These are phyloP conservation scores for Phytophthora brassicae DNA, from an alignment of 352 stramenopile genomes.

Conservation along the genomic window DNA sequence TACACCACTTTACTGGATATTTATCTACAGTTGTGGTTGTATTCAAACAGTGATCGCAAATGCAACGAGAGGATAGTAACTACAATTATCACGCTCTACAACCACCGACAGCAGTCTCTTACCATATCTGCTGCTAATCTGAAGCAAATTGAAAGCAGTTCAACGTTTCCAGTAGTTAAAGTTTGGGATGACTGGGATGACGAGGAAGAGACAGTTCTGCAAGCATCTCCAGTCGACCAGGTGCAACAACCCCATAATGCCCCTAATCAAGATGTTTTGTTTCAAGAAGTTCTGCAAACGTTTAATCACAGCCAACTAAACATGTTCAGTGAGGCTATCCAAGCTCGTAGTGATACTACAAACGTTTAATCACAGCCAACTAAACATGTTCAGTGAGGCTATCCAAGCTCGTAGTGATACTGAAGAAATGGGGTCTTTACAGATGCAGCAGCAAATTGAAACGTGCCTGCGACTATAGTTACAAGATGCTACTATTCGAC, in stretches of 20 bases:
- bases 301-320: conserved; percentile 5
- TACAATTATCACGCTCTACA: conserved; percentile 16
- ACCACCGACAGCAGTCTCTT: conserved; percentile 11
- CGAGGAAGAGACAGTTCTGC: conserved; percentile 27
- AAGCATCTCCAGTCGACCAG: conserved; percentile 8
- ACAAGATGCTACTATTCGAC: no score
- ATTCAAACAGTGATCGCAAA: neutral
- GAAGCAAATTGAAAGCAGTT: neutral
- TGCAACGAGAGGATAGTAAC: neutral
- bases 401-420: no score
- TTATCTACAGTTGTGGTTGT: conserved; percentile 31
- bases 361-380: conserved; percentile 1
- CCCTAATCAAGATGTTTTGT: conserved; percentile 2
- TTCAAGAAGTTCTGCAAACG: conserved; percentile 13
- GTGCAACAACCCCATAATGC: neutral
- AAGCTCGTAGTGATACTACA: conserved; percentile 3
- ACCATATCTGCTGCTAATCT: neutral
- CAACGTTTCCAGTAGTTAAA: neutral
- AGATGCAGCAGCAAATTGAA: conserved; percentile 30
- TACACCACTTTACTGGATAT: conserved; percentile 17
- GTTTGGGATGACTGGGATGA: conserved; percentile 52
- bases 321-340: neutral
- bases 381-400: conserved; percentile 6
- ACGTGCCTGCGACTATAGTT: neutral
- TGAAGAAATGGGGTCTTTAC: conserved; percentile 3